Evolutionary conservation across 2,329 filamentous ascomycete species (phyloP), one percentile per base, ranked within the genome.

Genomic region (Davidsoniella virescens): DNA sequence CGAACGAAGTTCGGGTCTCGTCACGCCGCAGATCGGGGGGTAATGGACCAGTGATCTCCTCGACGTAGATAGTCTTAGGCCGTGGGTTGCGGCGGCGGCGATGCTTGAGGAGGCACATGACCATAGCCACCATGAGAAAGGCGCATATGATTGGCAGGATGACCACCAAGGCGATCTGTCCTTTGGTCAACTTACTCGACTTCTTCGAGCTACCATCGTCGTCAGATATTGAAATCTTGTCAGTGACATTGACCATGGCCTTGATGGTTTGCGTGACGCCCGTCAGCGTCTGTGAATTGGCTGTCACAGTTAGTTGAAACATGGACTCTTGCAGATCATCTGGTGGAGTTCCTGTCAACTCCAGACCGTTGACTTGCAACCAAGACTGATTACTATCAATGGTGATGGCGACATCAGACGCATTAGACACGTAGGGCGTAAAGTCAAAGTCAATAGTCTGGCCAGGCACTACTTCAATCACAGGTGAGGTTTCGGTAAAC

Each of bases 371-470:
- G 7, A 67, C 60, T 2, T 61, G 60, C 4, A 75, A 58, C 72
- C 72, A 76, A 20, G 64, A 56, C 17, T 65, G 56, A 0, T 60
- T 54, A 0, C 67, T 64, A n/a, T 56, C 57, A 14, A 72, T 57
- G 2, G 61, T 59, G 12, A 73, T 46, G 0, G 62, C 54, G 9
- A 67, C 60, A 41, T 67, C 66, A 2, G 59, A 54, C 2, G 69
- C 63, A 14, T 67, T 60, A 42, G 60, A 59, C 14, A 73, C 63
- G 52, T 71, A 68, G 2, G 64, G 56, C 14, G 61, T 56, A 5
- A 76, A 58, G 42, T 71, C 63, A 23, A 73, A 62, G 1, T 62
- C 57, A 46, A 75, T 66, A 6, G 59, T 56, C 43, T 66, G 59
- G 2, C 70, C 71, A 1, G 67, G 60, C 8, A 59, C 63, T 5